Percentiles rank a stretch among this genome's conserved stretches.
Evolutionary conservation across 495 filamentous ascomycete genomes (phyloP).

Genomic region (Penicillium lagena): DNA sequence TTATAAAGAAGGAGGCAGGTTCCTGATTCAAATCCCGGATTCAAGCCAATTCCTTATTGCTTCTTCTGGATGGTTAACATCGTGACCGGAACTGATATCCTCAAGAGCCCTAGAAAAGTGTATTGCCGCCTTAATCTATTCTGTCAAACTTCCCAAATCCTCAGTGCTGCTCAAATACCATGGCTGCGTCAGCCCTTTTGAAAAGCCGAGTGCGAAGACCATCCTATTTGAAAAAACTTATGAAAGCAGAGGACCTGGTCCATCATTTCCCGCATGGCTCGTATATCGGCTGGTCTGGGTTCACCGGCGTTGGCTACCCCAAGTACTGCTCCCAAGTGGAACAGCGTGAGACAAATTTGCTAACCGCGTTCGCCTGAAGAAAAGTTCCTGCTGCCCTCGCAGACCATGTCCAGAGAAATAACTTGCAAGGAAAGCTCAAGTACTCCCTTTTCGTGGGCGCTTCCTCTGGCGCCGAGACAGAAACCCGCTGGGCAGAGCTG

Average conservation of each 20-base stretch:
- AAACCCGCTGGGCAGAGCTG: slow-evolving; percentile 78
- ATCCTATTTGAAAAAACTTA: slow-evolving; percentile 72
- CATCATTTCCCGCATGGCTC: slow-evolving; percentile 73
- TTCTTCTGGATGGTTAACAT: too few relatives aligned
- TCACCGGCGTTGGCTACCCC: slow-evolving; percentile 87
- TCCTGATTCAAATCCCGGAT: too few relatives aligned
- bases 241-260: slow-evolving; percentile 72
- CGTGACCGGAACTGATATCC: too few relatives aligned
- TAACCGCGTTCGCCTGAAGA: slow-evolving; percentile 28
- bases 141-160: too few relatives aligned
- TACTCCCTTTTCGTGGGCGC: slow-evolving; percentile 90
- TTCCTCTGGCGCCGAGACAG: slow-evolving; percentile 82
- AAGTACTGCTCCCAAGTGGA: slow-evolving; percentile 47
- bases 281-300: slow-evolving; percentile 86
- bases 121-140: too few relatives aligned
- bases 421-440: slow-evolving; percentile 73
- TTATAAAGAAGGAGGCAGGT: too few relatives aligned
- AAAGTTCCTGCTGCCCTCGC: slow-evolving; percentile 80
- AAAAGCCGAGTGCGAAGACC: slow-evolving; percentile 69
- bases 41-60: too few relatives aligned
- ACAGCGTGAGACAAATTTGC: background rate
- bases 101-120: too few relatives aligned
- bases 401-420: slow-evolving; percentile 86
- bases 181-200: slow-evolving; percentile 64
- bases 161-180: slow-evolving; percentile 1